A percentile compares a stretch with the other conserved stretches of the same genome.
phyloP scores from a whole-genome alignment of 805 yeast species.

The Cyberlindnera euphorbiiphila region DNA sequence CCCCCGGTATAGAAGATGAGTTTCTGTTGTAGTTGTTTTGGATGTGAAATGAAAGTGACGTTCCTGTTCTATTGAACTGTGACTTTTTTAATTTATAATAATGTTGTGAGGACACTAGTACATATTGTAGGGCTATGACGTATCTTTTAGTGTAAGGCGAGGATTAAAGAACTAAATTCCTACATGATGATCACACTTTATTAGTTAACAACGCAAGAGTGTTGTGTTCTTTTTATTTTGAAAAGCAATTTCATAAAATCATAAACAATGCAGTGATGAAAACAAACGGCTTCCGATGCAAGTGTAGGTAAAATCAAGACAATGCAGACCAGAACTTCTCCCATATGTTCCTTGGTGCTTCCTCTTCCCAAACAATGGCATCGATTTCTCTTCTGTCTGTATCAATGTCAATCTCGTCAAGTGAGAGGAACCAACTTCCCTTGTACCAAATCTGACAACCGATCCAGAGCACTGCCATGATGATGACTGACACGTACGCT shows the following conservation, averaged over 20 bases:
- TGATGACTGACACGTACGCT: slow-evolving; percentile 68
- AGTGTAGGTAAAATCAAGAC: slow-evolving; percentile 7
- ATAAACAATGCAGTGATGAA: background rate
- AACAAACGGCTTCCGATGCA: background rate
- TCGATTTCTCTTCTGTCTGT: slow-evolving; percentile 29
- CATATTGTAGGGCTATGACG: too few relatives aligned
- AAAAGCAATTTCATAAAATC: slow-evolving; percentile 3
- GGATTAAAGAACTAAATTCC: too few relatives aligned
- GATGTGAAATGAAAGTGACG: too few relatives aligned
- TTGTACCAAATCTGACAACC: slow-evolving; percentile 52
- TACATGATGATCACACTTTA: too few relatives aligned
- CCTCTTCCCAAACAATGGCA: slow-evolving; percentile 53
- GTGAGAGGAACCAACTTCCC: slow-evolving; percentile 36
- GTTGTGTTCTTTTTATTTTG: too few relatives aligned
- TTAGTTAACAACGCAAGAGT: too few relatives aligned
- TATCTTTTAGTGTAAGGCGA: too few relatives aligned
- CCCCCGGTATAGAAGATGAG: too few relatives aligned
- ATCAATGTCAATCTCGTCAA: slow-evolving; percentile 27
- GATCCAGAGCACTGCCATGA: slow-evolving; percentile 53
- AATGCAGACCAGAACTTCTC: slow-evolving; percentile 47
- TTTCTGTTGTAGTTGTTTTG: too few relatives aligned
- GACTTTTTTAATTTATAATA: too few relatives aligned
- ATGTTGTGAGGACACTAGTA: too few relatives aligned
- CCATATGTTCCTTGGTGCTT: slow-evolving; percentile 47
- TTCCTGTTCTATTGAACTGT: too few relatives aligned